Evolutionary conservation across 1,284 basidiomycete species (phyloP).

Genomic region (Apiotrichum veenhuisii): DNA sequence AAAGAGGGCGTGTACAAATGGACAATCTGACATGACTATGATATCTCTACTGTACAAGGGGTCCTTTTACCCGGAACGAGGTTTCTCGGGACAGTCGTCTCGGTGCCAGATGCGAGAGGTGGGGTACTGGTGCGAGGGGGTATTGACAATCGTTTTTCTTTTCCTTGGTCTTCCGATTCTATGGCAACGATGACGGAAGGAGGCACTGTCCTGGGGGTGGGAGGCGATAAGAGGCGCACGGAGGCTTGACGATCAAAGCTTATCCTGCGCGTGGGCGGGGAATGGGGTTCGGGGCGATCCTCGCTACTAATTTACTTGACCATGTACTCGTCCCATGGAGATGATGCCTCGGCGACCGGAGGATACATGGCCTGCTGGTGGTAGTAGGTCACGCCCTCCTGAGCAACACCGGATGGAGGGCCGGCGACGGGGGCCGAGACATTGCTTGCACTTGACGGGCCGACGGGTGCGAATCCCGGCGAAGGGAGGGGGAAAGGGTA

Average conservation of each 20-base stretch:
- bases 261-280: too few relatives aligned
- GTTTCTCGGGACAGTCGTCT: neutral
- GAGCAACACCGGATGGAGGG: neutral
- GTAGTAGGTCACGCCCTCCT: neutral
- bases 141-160: neutral
- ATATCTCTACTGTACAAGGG: neutral
- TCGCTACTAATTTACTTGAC: neutral
- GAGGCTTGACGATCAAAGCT: too few relatives aligned
- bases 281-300: neutral
- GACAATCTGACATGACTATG: neutral
- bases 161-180: neutral
- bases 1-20: neutral
- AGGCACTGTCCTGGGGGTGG: neutral
- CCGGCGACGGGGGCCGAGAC: neutral
- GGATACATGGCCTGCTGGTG: slow-evolving; percentile 1
- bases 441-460: neutral
- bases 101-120: neutral
- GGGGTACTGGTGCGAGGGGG: neutral
- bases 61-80: neutral
- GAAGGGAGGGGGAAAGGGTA: neutral
- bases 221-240: neutral
- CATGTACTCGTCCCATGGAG: slow-evolving; percentile 12
- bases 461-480: neutral
- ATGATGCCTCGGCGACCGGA: neutral
- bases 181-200: neutral